Conservation (phyloP, 768 basidiomycete species). For the Kwoniella sp. region DNA sequence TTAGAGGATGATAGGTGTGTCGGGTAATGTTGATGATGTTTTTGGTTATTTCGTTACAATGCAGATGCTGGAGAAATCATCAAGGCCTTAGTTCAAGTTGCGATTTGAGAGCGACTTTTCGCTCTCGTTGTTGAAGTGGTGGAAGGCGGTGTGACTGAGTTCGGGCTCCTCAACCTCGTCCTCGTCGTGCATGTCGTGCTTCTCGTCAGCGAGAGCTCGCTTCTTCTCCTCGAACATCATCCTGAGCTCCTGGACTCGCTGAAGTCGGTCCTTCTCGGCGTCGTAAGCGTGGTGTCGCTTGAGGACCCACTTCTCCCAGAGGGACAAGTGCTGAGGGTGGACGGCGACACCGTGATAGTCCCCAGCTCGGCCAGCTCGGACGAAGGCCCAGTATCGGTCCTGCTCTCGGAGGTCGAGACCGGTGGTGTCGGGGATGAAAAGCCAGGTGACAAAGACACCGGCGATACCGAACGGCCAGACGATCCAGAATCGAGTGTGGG, state of each 20-base stretch:
- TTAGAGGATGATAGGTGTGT: too few species aligned
- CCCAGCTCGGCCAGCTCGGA: slow-evolving; percentile 44
- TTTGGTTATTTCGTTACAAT: too few species aligned
- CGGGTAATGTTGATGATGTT: too few species aligned
- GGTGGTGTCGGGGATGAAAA: slow-evolving; percentile 52
- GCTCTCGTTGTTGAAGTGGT: slow-evolving; percentile 37
- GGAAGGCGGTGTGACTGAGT: slow-evolving; percentile 21
- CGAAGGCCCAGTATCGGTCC: slow-evolving; percentile 52
- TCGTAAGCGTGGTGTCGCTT: slow-evolving; percentile 51
- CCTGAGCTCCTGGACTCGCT: slow-evolving; percentile 50
- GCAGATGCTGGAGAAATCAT: too few species aligned
- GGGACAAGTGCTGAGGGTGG: slow-evolving; percentile 50
- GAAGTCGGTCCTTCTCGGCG: slow-evolving; percentile 47
- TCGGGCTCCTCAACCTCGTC: slow-evolving; percentile 49
- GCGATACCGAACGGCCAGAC: slow-evolving; percentile 52
- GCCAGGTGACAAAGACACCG: slow-evolving; percentile 34
- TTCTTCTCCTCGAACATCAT: slow-evolving; percentile 42
- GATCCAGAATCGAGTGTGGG: slow-evolving; percentile 49
- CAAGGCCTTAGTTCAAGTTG: too few species aligned
- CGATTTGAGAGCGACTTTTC: too few species aligned
- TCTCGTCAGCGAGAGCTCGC: slow-evolving; percentile 30
- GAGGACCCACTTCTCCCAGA: slow-evolving; percentile 48
- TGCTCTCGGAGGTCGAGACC: slow-evolving; percentile 53
- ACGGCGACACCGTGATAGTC: slow-evolving; percentile 53
- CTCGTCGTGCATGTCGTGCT: slow-evolving; percentile 45